Conservation (phyloP, 768 basidiomycete species). For the Russula lepida region DNA sequence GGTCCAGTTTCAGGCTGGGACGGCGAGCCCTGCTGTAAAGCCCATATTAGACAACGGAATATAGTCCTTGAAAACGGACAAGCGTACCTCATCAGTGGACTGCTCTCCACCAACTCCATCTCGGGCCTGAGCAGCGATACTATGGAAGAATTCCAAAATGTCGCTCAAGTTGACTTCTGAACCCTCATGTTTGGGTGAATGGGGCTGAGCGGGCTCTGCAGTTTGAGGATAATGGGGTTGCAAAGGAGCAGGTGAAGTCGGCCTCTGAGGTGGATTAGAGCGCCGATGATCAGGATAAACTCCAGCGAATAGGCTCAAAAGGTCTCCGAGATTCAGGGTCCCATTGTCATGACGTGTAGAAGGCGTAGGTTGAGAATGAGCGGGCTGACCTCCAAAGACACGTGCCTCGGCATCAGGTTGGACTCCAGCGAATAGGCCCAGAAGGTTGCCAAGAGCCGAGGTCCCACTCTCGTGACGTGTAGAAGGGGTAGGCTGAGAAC, state of each 20-base stretch:
- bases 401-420: too few species aligned
- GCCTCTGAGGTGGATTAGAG: background rate
- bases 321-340: background rate
- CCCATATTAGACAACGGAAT: background rate
- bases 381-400: background rate
- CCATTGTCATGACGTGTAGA: background rate
- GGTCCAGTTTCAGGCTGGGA: background rate
- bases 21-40: background rate
- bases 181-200: background rate
- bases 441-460: background rate
- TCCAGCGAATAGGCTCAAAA: background rate
- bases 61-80: background rate
- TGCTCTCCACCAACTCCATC: background rate
- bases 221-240: background rate
- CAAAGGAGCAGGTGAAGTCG: background rate
- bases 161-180: background rate
- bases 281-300: background rate
- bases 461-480: background rate
- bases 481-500: too few species aligned
- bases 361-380: too few species aligned
- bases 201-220: background rate
- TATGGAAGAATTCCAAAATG: background rate
- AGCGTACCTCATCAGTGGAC: background rate
- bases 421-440: background rate
- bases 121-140: background rate